Base-by-base conservation (phyloP, 306 rosid genomes). In the Albizia julibrissin region DNA sequence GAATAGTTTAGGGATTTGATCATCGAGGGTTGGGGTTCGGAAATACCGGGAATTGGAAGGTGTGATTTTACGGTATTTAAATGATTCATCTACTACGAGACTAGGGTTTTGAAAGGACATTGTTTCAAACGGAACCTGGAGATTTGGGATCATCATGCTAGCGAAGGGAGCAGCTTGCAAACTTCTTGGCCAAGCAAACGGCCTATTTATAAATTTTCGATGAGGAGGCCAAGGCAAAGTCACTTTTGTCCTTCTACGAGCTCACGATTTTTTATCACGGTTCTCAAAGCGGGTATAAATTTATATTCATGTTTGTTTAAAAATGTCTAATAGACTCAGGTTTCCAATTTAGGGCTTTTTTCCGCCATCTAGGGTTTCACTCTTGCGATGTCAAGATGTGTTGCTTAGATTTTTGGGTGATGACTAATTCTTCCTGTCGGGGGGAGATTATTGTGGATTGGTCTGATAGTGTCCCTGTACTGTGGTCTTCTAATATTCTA, bases 11-110 rank as follows among this genome's bases (percentile, higher is more conserved):
- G 21, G 13, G 39, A 27, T 12, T 27, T 14, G 69, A 27, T 62
- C 21, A 27, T 27, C 39, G 5, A 14, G 44, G 16, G 27, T 33
- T 82, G 75, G 79, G 86, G 86, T 82, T 86, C 75, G n/a, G 29
- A 71, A 21, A 37, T 72, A 10, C 61, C 49, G 76, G 15, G 56
- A 54, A 65, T 82, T 64, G 37, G 26, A 56, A n/a, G 34, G 22
- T 34, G 26, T 40, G 72, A 2, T 18, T 49, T 46, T 61, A 1
- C 34, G 81, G 22, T 14, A 74, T 37, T 34, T 74, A 21, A 11
- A 29, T 34, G 39, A 64, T 44, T 75, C 61, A 7, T 26, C 16
- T 10, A 33, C 71, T 15, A 56, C 26, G 72, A 24, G 19, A 43
- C 15, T 34, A 62, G 84, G 71, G 71, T 78, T 66, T 33, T 24